Conservation (phyloP, 345 rosid genomes). For the Ceriops tagal region DNA sequence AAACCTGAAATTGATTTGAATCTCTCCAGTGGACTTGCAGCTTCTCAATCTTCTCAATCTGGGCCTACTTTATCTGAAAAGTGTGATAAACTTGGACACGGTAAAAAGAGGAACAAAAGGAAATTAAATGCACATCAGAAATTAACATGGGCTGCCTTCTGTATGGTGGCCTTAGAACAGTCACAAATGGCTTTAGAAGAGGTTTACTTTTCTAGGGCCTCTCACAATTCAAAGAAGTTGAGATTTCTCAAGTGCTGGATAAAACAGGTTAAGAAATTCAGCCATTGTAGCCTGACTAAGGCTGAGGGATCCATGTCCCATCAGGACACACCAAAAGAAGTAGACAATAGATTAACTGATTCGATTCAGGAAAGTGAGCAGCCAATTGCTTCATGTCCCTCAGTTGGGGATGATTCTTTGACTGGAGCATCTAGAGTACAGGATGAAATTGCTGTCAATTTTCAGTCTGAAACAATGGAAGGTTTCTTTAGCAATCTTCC, state of each 20-base stretch:
- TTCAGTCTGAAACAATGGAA: conserved; percentile 47
- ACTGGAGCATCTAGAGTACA: conserved; percentile 51
- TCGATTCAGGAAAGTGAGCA: conserved; percentile 49
- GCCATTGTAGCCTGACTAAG: conserved; percentile 26
- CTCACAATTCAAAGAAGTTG: conserved; percentile 58
- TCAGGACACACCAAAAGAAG: conserved; percentile 36
- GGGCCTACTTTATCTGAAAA: conserved; percentile 17
- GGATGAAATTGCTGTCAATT: conserved; percentile 44
- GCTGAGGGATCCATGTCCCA: conserved; percentile 26
- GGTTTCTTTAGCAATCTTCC: conserved; percentile 55
- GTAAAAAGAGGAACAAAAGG: conserved; percentile 37
- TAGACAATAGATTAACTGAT: conserved; percentile 29
- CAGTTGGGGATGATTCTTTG: conserved; percentile 57
- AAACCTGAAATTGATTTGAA: conserved; percentile 14
- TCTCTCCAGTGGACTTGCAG: conserved; percentile 10
- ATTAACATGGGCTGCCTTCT: conserved; percentile 57
- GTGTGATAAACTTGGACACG: conserved; percentile 13
- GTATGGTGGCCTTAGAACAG: conserved; percentile 46
- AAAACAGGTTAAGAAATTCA: conserved; percentile 60
- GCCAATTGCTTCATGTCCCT: conserved; percentile 43
- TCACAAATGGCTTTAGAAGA: conserved; percentile 55
- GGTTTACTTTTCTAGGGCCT: conserved; percentile 45
- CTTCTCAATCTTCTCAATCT: conserved; percentile 25
- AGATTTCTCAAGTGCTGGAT: conserved; percentile 93
- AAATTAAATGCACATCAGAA: conserved; percentile 36